These are phyloP conservation scores for Ceratocystis cacaofunesta DNA, from an alignment of 2,329 filamentous ascomycete species.

Conservation along the genomic window DNA sequence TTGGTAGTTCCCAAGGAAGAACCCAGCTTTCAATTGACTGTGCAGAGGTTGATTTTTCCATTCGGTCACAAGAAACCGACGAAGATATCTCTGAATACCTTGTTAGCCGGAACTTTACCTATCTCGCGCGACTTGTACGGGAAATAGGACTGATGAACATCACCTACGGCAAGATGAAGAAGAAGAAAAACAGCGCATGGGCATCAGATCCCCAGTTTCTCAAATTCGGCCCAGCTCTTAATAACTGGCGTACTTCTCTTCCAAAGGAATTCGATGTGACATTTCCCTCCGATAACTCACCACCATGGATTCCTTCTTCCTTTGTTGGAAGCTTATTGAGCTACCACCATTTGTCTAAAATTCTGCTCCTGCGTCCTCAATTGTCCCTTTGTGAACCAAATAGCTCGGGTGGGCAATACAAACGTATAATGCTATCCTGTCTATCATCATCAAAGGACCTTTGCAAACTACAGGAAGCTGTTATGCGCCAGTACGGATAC, in stretches of 20 bases:
- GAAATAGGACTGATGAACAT: constrained; percentile 66
- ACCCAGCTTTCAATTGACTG: constrained; percentile 62
- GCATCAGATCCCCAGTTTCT: constrained; percentile 71
- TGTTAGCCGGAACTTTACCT: constrained; percentile 70
- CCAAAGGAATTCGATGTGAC: constrained; percentile 64
- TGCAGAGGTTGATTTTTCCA: constrained; percentile 59
- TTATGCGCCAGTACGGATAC: constrained; percentile 61
- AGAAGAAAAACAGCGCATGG: constrained; percentile 54
- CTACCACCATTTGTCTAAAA: constrained; percentile 73
- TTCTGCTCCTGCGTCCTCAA: constrained; percentile 79
- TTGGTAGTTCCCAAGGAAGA: constrained; percentile 79
- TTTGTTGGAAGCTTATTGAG: constrained; percentile 81
- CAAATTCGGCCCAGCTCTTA: constrained; percentile 61
- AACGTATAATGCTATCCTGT: constrained; percentile 72
- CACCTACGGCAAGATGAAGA: constrained; percentile 58
- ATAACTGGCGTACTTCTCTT: constrained; percentile 59
- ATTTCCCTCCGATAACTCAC: constrained; percentile 62
- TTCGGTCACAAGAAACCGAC: constrained; percentile 48
- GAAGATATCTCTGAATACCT: constrained; percentile 62
- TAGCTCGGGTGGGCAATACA: constrained; percentile 60
- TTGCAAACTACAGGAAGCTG: constrained; percentile 73
- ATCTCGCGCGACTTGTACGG: constrained; percentile 61
- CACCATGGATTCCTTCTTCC: constrained; percentile 73
- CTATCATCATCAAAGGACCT: constrained; percentile 73
- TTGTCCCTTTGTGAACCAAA: constrained; percentile 64